Base-by-base conservation (phyloP, 2,329 filamentous ascomycete genomes). In the Penicillium sp. region DNA sequence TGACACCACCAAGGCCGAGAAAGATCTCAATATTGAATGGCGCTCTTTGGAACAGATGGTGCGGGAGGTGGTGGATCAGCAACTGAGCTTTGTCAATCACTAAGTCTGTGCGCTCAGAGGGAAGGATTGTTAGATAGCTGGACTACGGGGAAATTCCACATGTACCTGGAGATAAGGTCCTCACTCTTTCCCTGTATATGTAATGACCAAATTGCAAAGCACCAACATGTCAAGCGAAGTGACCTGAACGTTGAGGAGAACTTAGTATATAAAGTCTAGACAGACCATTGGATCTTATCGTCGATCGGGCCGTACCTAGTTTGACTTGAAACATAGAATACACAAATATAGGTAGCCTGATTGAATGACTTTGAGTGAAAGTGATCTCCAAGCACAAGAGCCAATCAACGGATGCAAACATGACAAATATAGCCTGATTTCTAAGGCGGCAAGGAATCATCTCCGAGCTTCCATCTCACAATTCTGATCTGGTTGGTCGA, bases 1-100 rank as follows among this genome's bases (percentile, higher is more conserved):
- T 4, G 54, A 66, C 39, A 53, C 48, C 1, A 53, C 47, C 10
- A 63, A 63, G 34, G 61, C 60, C 2, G 58, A 63, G 41, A 47
- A 18, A 8, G 62, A 64, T 13, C 47, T 64, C n/a, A 58, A 58
- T 16, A 61, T 65, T 29, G 29, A 60, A 31, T 66, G 61, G 61
- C 52, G 56, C 2, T 53, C 58, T 3, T 54, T 52, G 41, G 61
- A 63, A 33, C 16, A 45, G 23, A 64, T 63, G 41, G 51, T 62
- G 16, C 49, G 43, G 38, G 58, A 61, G 15, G 34, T 66, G 21
- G 52, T 64, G 42, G 62, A 64, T 36, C 58, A 65, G 44, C 60
- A 65, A 42, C 38, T 65, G 54, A 50, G 10, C 16, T 53, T 46
- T 33, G 2, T 26, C n/a, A 41, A 28, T 6, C 38, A 34, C 3